Conservation (phyloP, 352 stramenopile genomes). For the Globisporangium perplexum region DNA sequence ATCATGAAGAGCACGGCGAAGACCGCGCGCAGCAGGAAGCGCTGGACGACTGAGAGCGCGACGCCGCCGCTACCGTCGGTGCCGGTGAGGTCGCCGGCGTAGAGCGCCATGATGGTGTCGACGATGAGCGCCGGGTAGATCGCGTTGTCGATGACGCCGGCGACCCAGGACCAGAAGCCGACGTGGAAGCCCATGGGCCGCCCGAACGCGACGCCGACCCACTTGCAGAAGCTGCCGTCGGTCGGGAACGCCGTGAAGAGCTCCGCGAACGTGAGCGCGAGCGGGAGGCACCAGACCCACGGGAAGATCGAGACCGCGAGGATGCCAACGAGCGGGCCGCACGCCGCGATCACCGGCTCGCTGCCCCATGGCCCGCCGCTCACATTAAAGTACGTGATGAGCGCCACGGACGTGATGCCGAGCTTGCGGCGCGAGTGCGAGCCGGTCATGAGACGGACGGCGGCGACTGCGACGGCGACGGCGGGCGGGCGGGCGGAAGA, state of each 20-base stretch:
- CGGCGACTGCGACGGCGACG: too few species aligned
- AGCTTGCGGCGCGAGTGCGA: slow-evolving; percentile 60
- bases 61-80: slow-evolving; percentile 7
- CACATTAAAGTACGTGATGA: slow-evolving; percentile 83
- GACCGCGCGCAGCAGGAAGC: slow-evolving; percentile 38
- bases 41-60: slow-evolving; percentile 15
- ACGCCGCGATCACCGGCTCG: slow-evolving; percentile 54
- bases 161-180: slow-evolving; percentile 80
- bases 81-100: slow-evolving; percentile 18
- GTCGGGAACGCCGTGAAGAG: slow-evolving; percentile 79
- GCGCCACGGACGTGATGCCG: slow-evolving; percentile 56
- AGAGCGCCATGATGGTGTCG: slow-evolving; percentile 50
- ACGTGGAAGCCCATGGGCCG: slow-evolving; percentile 84
- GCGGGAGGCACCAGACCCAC: slow-evolving; percentile 63
- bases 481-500: neutral
- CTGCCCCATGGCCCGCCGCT: slow-evolving; percentile 65
- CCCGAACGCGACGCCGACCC: slow-evolving; percentile 75
- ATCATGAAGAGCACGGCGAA: slow-evolving; percentile 72
- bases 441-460: slow-evolving; percentile 31
- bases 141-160: slow-evolving; percentile 78
- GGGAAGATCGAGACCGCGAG: slow-evolving; percentile 60
- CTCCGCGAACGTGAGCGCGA: slow-evolving; percentile 69
- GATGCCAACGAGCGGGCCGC: slow-evolving; percentile 60
- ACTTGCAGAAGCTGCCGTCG: slow-evolving; percentile 76
- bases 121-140: slow-evolving; percentile 84